A percentile compares a stretch with the other conserved stretches of the same genome.
Evolutionary conservation across 176 grass and related monocot species (phyloP).

Genomic region (Raddia distichophylla): DNA sequence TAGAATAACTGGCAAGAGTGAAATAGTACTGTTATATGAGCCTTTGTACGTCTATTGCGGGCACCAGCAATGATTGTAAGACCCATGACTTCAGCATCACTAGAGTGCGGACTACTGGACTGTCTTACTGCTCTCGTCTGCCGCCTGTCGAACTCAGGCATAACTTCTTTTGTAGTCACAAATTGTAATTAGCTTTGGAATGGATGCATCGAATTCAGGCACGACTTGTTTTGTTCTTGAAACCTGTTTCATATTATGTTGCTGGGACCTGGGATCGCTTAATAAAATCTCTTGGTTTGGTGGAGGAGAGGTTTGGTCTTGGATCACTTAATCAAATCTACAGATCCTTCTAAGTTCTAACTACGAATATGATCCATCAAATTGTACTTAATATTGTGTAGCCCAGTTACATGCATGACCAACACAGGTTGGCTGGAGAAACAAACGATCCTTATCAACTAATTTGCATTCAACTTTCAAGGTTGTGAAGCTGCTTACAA

Average conservation of each 20-base stretch:
- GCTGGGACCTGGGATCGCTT: neutral
- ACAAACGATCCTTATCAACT: too few relatives aligned
- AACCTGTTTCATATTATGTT: neutral
- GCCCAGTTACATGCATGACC: too few relatives aligned
- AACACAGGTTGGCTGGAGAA: too few relatives aligned
- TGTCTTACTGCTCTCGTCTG: neutral
- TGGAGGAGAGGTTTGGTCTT: neutral
- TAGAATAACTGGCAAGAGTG: conserved; percentile 49
- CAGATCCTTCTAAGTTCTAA: neutral
- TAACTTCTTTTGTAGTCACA: conserved; percentile 20
- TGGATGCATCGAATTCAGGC: conserved; percentile 32
- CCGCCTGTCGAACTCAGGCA: too few relatives aligned
- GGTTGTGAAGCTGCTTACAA: too few relatives aligned
- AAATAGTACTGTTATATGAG: neutral
- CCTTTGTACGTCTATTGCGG: conserved; percentile 6
- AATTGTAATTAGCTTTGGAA: conserved; percentile 8
- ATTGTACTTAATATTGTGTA: neutral
- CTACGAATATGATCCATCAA: neutral
- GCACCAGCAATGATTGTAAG: conserved; percentile 4
- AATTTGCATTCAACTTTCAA: too few relatives aligned
- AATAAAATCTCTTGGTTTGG: neutral
- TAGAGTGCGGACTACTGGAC: neutral
- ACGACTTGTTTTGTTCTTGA: neutral
- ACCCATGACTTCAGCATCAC: neutral
- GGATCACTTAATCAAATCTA: neutral